Evolutionary conservation across 2,329 filamentous ascomycete genomes (phyloP), one percentile per base, ranked within the genome.

Genomic region (Venturia pyrina): DNA sequence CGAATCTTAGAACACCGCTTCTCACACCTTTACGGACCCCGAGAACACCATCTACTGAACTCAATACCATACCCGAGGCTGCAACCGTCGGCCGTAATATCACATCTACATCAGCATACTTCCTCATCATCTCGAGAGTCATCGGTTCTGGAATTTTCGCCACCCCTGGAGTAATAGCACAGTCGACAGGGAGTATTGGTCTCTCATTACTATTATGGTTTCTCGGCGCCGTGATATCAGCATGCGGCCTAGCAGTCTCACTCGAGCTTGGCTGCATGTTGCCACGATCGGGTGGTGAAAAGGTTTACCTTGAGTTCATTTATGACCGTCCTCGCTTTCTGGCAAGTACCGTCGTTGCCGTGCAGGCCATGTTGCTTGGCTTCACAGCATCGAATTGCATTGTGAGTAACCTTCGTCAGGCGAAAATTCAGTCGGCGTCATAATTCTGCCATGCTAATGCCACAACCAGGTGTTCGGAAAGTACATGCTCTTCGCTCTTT

Each of bases 81-180:
- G 17, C 66, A 7, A 40, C 37, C 21, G 40, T 66, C 34, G 63
- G 62, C 21, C 66, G 66, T 15, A 59, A 61, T 28, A 40, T 67
- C n/a, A 56, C 32, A 34, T 67, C 66, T 21, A 44, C 65, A 37
- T 50, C 40, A 19, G 66, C 66, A 13, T 67, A 67, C 53, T 56
- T 67, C 21, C 63, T 67, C 19, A 66, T 67, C 64, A 66, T 67
- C 37, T 66, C 64, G 1, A 66, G 66, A n/a, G 63, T 88, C 76
- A 84, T 89, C 66, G 86, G 86, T 50, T 87, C 85, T 11, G 86
- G 86, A 68, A 88, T 89, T 74, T 88, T 88, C 69, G 83, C 86
- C 0, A 88, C 85, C 0, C 85, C 86, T 0, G 80, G 80, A 57
- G 78, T 81, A 53, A 86, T 88, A 68, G 78, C 88, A 63, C 70